phyloP scores from a whole-genome alignment of 2,329 filamentous ascomycete genomes.

The Aplosporella prunicola region DNA sequence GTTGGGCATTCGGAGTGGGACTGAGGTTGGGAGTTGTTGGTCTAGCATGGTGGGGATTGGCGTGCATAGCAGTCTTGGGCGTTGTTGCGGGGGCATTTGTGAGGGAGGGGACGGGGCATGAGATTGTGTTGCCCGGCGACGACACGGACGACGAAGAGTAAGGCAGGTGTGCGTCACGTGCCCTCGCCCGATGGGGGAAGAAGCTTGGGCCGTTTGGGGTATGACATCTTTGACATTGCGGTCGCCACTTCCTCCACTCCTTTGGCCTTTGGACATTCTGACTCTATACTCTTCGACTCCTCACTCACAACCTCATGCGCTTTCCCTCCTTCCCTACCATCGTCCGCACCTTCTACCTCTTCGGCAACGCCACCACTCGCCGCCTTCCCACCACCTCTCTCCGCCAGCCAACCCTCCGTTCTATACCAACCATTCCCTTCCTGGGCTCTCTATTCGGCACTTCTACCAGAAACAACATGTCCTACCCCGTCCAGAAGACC shows the following conservation, averaged over 20 bases:
- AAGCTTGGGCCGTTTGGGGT: too few relatives aligned
- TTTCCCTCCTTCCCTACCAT: constrained; percentile 21
- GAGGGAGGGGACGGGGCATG: constrained; percentile 54
- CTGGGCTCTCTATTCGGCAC: constrained; percentile 66
- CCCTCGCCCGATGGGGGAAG: too few relatives aligned
- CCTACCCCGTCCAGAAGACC: constrained; percentile 68
- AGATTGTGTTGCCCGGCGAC: constrained; percentile 55
- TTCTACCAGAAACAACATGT: constrained; percentile 31
- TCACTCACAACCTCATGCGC: constrained; percentile 7
- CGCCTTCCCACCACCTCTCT: constrained; percentile 21
- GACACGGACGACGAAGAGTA: constrained; percentile 36
- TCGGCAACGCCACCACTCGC: constrained; percentile 37
- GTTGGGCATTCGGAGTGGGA: constrained; percentile 51
- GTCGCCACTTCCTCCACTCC: too few relatives aligned
- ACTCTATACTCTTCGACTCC: too few relatives aligned
- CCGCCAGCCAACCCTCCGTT: constrained; percentile 30
- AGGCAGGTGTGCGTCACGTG: too few relatives aligned
- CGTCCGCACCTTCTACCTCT: constrained; percentile 37
- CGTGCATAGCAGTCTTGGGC: constrained; percentile 41
- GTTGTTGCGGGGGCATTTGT: constrained; percentile 47
- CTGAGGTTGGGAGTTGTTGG: constrained; percentile 49
- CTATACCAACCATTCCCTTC: constrained; percentile 73
- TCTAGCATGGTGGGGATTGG: constrained; percentile 49
- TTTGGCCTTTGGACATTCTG: too few relatives aligned
- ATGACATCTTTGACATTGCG: too few relatives aligned